A percentile compares a stretch with the other conserved stretches of the same genome.
Conservation (phyloP, 2,329 filamentous ascomycete genomes). For the Verticillium isaacii region DNA sequence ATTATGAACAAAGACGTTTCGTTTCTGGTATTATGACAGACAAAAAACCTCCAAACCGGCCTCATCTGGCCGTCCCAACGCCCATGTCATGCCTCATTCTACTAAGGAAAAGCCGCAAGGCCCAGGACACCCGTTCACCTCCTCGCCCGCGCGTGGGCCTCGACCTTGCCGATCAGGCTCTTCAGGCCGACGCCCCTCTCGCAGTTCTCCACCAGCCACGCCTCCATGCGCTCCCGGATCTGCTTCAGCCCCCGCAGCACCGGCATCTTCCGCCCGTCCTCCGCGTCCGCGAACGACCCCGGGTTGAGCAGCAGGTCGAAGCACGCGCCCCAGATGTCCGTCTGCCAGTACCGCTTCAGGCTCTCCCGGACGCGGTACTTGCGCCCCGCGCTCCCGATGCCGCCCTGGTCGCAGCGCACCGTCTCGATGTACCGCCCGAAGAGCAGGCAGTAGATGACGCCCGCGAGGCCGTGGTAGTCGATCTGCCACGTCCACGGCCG, state of each 20-base stretch:
- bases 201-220: conserved; percentile 73
- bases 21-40: not conserved
- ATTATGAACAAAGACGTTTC: not conserved
- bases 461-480: conserved; percentile 90
- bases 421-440: conserved; percentile 97
- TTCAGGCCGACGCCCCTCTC: conserved; percentile 77
- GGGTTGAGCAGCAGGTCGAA: conserved; percentile 89
- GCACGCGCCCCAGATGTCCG: conserved; percentile 77
- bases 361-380: conserved; percentile 77
- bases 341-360: conserved; percentile 95
- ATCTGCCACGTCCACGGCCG: conserved; percentile 97
- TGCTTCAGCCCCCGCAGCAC: conserved; percentile 64
- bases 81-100: not conserved
- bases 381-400: conserved; percentile 55
- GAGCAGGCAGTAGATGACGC: conserved; percentile 79
- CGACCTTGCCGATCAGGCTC: conserved; percentile 60
- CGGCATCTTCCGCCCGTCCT: conserved; percentile 64
- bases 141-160: conserved; percentile 38
- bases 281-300: conserved; percentile 55
- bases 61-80: not conserved
- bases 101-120: not conserved
- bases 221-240: conserved; percentile 76
- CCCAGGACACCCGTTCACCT: conserved; percentile 12
- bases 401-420: conserved; percentile 47
- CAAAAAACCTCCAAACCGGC: not conserved